Conservation (phyloP, 2,329 filamentous ascomycete species). For the Xylaria sp. region DNA sequence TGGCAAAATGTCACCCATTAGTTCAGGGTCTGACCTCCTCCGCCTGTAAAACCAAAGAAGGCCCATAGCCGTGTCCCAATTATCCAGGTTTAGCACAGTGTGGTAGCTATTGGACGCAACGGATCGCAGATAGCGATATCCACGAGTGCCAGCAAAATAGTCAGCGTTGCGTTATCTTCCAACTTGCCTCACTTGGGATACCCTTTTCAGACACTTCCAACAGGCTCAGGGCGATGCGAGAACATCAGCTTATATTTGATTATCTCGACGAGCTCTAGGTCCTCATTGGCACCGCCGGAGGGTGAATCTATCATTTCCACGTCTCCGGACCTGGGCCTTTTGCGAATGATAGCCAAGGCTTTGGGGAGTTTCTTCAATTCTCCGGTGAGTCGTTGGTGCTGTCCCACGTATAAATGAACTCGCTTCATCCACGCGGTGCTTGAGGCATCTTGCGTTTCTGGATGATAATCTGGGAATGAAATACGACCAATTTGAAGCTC, state of each 20-base stretch:
- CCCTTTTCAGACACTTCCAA: slow-evolving; percentile 56
- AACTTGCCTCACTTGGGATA: neutral
- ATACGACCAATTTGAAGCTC: slow-evolving; percentile 70
- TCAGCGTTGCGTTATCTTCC: neutral
- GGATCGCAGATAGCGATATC: neutral
- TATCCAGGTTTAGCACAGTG: neutral
- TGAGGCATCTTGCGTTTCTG: slow-evolving; percentile 51
- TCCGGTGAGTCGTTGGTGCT: slow-evolving; percentile 85
- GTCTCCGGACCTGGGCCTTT: slow-evolving; percentile 48
- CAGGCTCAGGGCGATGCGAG: slow-evolving; percentile 82
- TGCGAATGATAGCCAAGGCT: slow-evolving; percentile 78
- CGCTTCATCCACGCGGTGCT: slow-evolving; percentile 85
- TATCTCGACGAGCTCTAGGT: slow-evolving; percentile 85
- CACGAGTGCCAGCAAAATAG: neutral
- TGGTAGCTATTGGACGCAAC: neutral
- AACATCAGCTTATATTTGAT: slow-evolving; percentile 89
- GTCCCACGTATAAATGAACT: slow-evolving; percentile 86
- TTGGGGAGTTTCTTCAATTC: slow-evolving; percentile 86
- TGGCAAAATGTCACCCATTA: neutral
- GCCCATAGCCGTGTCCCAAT: neutral
- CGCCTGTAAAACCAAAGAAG: neutral
- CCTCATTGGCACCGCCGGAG: slow-evolving; percentile 46
- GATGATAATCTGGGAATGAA: slow-evolving; percentile 76
- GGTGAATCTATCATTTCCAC: slow-evolving; percentile 53
- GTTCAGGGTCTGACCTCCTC: neutral